A percentile compares a stretch with the other conserved stretches of the same genome.
Conservation (phyloP, 441 rosid species). For the Adansonia grandidieri region DNA sequence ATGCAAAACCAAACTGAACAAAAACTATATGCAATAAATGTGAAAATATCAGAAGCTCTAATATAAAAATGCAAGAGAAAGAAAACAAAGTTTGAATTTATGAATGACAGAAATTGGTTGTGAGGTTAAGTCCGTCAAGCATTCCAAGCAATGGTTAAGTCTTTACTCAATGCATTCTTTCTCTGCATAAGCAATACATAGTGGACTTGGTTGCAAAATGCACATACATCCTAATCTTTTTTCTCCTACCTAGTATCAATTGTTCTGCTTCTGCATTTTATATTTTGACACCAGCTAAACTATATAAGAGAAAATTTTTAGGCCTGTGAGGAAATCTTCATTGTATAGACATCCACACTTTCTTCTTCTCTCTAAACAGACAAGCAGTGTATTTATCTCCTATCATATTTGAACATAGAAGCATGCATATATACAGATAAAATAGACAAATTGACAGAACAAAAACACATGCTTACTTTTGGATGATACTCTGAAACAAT, state of each 20-base stretch:
- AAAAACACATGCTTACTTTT: conserved; percentile 57
- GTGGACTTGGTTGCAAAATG: background rate
- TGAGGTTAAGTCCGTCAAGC: background rate
- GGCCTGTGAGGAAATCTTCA: background rate
- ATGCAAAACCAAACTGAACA: conserved; percentile 1
- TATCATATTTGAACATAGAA: background rate
- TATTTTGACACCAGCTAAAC: background rate
- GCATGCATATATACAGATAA: background rate
- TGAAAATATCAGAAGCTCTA: conserved; percentile 16
- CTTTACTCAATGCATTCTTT: conserved; percentile 5
- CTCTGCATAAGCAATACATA: background rate
- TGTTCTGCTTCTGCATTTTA: background rate
- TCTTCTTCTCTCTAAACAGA: background rate
- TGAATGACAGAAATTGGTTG: conserved; percentile 12
- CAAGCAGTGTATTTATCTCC: background rate
- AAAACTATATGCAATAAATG: conserved; percentile 1
- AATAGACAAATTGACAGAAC: conserved; percentile 6
- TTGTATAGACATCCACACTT: background rate
- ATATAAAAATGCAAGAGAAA: background rate
- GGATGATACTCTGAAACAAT: conserved; percentile 86
- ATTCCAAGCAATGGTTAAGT: background rate
- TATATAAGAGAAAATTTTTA: background rate
- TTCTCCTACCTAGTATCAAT: background rate
- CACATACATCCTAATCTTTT: background rate
- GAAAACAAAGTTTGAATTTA: background rate